phyloP scores from a whole-genome alignment of 306 rosid genomes.

The Rosa lucieae region DNA sequence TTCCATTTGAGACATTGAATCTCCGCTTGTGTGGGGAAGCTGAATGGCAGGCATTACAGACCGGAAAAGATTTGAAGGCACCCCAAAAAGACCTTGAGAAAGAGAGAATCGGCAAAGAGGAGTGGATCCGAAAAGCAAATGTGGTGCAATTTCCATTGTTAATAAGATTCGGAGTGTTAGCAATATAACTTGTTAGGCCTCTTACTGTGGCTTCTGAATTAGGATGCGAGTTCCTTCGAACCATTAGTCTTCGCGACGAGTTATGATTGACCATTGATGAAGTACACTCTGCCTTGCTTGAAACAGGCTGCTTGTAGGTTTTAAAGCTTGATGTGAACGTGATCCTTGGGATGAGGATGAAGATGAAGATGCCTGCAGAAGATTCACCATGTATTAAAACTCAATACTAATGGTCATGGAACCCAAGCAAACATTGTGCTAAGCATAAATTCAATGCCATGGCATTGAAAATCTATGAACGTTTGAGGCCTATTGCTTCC shows the following conservation, averaged over 20 bases:
- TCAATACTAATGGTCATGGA: background rate
- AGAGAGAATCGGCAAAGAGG: slow-evolving; percentile 6
- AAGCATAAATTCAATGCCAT: background rate
- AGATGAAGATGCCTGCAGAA: slow-evolving; percentile 5
- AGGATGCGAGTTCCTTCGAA: slow-evolving; percentile 1
- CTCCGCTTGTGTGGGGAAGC: background rate
- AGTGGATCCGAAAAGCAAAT: slow-evolving; percentile 16
- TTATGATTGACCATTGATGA: background rate
- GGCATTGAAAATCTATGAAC: background rate
- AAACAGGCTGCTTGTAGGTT: no score
- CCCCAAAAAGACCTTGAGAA: slow-evolving; percentile 2
- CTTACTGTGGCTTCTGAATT: background rate
- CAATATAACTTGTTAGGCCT: slow-evolving; percentile 7
- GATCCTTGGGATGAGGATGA: background rate
- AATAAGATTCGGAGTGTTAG: slow-evolving; percentile 7
- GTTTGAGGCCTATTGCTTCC: background rate
- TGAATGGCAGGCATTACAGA: background rate
- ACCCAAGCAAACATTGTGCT: background rate
- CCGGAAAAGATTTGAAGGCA: background rate
- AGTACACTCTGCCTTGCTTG: background rate
- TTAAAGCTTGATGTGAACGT: no score
- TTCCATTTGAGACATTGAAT: background rate
- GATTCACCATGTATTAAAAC: background rate
- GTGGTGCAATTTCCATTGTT: slow-evolving; percentile 10
- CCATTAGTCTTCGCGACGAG: background rate